A percentile compares a stretch with the other conserved stretches of the same genome.
phyloP scores from a whole-genome alignment of 345 rosid genomes.

The Eucalyptus erythrocorys region DNA sequence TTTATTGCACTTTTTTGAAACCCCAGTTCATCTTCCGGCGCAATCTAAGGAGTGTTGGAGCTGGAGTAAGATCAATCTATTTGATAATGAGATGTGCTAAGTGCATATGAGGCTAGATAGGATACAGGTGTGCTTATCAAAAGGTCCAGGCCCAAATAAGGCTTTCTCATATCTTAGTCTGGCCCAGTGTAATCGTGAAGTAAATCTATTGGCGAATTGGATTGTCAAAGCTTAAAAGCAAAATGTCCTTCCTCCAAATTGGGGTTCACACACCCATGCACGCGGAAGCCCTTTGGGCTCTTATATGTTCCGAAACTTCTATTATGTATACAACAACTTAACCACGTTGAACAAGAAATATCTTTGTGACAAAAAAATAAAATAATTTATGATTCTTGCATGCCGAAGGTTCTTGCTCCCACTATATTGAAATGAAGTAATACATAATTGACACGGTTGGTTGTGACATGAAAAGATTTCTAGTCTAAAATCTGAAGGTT shows the following conservation, averaged over 20 bases:
- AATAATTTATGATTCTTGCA: neutral
- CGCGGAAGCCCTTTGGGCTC: neutral
- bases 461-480: neutral
- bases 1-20: neutral
- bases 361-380: neutral
- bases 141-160: neutral
- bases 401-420: neutral
- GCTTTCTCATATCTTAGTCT: neutral
- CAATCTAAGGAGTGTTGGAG: neutral
- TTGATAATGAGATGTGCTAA: neutral
- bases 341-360: neutral
- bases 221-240: accelerated
- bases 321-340: neutral
- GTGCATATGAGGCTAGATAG: neutral
- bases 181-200: neutral
- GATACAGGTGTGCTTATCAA: neutral
- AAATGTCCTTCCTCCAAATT: too few relatives aligned
- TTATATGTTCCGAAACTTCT: neutral
- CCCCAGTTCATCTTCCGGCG: neutral
- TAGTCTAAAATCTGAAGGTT: neutral
- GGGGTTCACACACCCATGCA: neutral
- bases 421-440: neutral
- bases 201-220: neutral
- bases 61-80: neutral
- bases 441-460: neutral